These are phyloP conservation scores for Taphrina flavorubra DNA, from an alignment of 1,139 yeast species.

Conservation along the genomic window DNA sequence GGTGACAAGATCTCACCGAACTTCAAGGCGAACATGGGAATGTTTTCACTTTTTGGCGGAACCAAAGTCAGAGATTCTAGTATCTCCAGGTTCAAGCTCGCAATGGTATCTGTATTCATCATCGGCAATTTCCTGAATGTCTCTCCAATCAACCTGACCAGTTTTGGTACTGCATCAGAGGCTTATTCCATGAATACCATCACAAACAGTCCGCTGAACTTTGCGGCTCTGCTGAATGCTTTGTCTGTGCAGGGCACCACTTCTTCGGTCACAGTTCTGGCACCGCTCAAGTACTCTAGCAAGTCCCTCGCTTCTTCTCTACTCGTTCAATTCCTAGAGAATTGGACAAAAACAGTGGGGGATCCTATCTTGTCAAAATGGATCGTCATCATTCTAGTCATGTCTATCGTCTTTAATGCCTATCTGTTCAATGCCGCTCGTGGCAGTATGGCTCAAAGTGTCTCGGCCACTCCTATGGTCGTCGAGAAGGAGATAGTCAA, in stretches of 20 bases:
- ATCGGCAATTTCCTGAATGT: slow-evolving; percentile 75
- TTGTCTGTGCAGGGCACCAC: slow-evolving; percentile 52
- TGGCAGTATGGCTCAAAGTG: slow-evolving; percentile 43
- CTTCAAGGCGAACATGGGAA: slow-evolving; percentile 39
- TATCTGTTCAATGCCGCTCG: slow-evolving; percentile 65
- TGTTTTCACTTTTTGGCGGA: slow-evolving; percentile 44
- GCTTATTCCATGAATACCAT: slow-evolving; percentile 50
- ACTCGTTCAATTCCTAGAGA: slow-evolving; percentile 60
- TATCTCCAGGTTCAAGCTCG: slow-evolving; percentile 52
- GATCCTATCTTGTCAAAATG: slow-evolving; percentile 83
- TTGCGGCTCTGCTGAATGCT: slow-evolving; percentile 36
- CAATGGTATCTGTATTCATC: slow-evolving; percentile 70
- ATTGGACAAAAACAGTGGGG: slow-evolving; percentile 72
- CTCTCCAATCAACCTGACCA: slow-evolving; percentile 45
- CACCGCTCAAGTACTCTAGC: slow-evolving; percentile 73
- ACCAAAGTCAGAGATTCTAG: slow-evolving; percentile 48
- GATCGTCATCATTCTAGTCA: slow-evolving; percentile 71
- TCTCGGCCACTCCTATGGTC: slow-evolving; percentile 48
- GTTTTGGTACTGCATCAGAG: slow-evolving; percentile 25
- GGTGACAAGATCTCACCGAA: slow-evolving; percentile 32
- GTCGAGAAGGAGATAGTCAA: slow-evolving; percentile 51
- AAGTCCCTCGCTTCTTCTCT: slow-evolving; percentile 71
- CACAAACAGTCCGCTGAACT: slow-evolving; percentile 26
- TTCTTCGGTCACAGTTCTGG: slow-evolving; percentile 58
- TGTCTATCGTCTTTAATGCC: slow-evolving; percentile 79